Conservation (phyloP, 2,329 filamentous ascomycete species). For the Fusarium oxysporum region DNA sequence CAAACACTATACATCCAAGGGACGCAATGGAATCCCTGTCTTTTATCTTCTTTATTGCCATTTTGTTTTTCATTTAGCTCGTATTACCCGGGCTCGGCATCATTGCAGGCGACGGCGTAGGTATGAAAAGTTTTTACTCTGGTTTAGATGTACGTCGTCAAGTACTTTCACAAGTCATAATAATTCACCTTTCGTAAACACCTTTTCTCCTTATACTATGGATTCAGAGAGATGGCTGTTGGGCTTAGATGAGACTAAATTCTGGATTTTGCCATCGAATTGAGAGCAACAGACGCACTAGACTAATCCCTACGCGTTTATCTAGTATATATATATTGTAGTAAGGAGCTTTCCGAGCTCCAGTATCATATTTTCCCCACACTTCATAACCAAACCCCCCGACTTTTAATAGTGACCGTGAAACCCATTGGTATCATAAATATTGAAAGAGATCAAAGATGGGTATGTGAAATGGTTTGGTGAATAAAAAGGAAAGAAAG, state of each 20-base stretch:
- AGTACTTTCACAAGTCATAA: constrained; percentile 13
- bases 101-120: constrained; percentile 37
- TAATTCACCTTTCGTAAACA: background rate
- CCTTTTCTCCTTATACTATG: background rate
- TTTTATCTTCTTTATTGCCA: background rate
- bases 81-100: constrained; percentile 8
- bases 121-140: constrained; percentile 8
- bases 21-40: background rate
- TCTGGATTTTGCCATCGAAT: constrained; percentile 17
- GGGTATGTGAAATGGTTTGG: constrained; percentile 24
- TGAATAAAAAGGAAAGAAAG: constrained; percentile 12
- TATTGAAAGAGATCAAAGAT: constrained; percentile 30
- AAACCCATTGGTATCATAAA: constrained; percentile 46
- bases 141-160: constrained; percentile 3
- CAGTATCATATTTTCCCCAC: constrained; percentile 30
- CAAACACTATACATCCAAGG: background rate
- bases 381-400: constrained; percentile 23
- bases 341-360: constrained; percentile 14
- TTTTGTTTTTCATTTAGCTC: constrained; percentile 17
- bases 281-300: constrained; percentile 22
- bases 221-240: background rate
- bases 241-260: background rate
- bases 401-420: constrained; percentile 26
- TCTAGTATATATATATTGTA: constrained; percentile 33
- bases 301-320: constrained; percentile 1